Conservation (phyloP, 345 rosid species). For the Linum trigynum region DNA sequence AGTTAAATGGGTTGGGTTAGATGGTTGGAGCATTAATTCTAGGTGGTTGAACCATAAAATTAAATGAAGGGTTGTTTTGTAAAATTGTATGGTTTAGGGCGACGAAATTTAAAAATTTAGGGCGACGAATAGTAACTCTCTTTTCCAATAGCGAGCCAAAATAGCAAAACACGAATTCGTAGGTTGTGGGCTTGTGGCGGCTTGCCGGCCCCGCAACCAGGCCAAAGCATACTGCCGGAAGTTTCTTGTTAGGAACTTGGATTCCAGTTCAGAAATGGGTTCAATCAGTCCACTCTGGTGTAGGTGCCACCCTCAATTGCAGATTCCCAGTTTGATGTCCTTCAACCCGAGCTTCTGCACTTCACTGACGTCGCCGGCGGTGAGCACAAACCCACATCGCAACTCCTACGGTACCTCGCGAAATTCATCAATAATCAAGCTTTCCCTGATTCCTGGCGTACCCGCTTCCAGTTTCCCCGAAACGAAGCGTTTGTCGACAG, state of each 20-base stretch:
- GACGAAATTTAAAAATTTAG: too few relatives aligned
- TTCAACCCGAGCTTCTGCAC: neutral
- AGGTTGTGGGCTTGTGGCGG: too few relatives aligned
- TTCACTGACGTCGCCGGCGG: neutral
- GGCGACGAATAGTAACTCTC: too few relatives aligned
- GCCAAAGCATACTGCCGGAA: too few relatives aligned
- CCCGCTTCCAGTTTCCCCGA: slow-evolving; percentile 19
- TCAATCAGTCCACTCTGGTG: neutral
- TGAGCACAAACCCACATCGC: neutral
- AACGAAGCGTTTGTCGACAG: slow-evolving; percentile 9
- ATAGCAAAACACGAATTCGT: too few relatives aligned
- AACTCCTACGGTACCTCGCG: neutral
- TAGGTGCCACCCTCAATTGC: neutral
- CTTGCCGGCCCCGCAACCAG: too few relatives aligned
- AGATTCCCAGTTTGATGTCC: neutral
- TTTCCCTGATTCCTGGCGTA: slow-evolving; percentile 7
- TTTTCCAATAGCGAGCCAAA: too few relatives aligned
- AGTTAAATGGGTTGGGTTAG: too few relatives aligned
- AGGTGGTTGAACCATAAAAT: too few relatives aligned
- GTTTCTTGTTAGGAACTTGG: neutral
- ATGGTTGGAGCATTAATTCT: too few relatives aligned
- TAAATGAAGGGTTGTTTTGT: too few relatives aligned
- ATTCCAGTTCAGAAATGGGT: neutral
- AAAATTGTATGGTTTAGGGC: too few relatives aligned
- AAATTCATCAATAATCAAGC: slow-evolving; percentile 16